Conservation (phyloP, 2,329 filamentous ascomycete species). For the Penicillium sp. region DNA sequence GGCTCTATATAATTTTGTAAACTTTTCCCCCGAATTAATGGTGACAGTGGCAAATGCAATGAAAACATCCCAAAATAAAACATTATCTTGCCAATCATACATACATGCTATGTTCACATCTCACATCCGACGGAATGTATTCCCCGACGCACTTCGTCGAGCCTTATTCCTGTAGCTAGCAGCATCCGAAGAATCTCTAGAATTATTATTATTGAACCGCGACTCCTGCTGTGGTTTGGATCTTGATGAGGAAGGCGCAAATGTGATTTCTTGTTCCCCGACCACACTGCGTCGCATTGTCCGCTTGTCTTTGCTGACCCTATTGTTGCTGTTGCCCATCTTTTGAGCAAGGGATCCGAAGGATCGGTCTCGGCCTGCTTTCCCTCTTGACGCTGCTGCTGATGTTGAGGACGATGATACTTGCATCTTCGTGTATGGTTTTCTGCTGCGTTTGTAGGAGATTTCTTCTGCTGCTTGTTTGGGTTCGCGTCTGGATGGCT, state of each 20-base stretch:
- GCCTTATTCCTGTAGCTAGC: conserved; percentile 34
- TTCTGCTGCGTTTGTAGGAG: conserved; percentile 53
- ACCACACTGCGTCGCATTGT: conserved; percentile 30
- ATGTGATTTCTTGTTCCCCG: conserved; percentile 57
- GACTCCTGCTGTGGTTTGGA: not conserved
- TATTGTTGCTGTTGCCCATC: conserved; percentile 33
- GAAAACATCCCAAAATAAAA: not conserved
- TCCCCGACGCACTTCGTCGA: conserved; percentile 47
- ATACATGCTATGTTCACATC: not conserved
- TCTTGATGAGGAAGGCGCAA: conserved; percentile 44
- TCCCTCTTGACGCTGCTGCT: conserved; percentile 11
- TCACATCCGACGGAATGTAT: conserved; percentile 35
- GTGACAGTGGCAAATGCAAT: too few species aligned
- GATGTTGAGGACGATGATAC: conserved; percentile 51
- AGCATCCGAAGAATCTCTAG: conserved; percentile 18
- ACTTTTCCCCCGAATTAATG: not conserved
- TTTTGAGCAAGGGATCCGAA: conserved; percentile 56
- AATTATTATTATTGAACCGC: not conserved
- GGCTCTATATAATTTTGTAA: not conserved
- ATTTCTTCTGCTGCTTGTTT: conserved; percentile 42
- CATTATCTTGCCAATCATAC: not conserved
- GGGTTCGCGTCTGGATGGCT: too few species aligned
- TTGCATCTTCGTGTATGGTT: conserved; percentile 52
- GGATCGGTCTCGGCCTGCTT: conserved; percentile 48
- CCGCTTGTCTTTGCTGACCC: conserved; percentile 3